Percentiles rank a stretch among this genome's conserved stretches.
phyloP scores from a whole-genome alignment of 371 early-diverging fungal genomes.

The Mortierella sp. region DNA sequence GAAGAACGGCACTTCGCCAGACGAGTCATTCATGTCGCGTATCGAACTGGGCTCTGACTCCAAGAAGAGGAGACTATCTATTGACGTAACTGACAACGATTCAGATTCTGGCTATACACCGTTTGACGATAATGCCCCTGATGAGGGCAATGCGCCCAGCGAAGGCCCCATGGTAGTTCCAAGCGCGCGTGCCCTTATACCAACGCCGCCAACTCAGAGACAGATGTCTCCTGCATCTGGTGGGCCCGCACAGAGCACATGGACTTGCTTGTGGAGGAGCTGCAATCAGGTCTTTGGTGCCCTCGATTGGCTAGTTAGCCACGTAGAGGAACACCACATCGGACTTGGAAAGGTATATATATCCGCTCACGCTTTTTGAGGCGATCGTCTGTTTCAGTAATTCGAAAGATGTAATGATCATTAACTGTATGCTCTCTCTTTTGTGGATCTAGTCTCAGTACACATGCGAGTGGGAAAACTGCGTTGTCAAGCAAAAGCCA shows the following conservation, averaged over 20 bases:
- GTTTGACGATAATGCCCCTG: slow-evolving; percentile 16
- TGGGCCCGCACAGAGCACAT: slow-evolving; percentile 41
- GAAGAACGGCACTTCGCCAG: slow-evolving; percentile 40
- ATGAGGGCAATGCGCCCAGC: not conserved
- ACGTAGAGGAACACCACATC: slow-evolving; percentile 52
- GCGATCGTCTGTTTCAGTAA: too few species aligned
- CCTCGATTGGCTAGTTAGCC: slow-evolving; percentile 52
- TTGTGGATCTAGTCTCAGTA: slow-evolving; percentile 42
- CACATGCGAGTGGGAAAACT: slow-evolving; percentile 57
- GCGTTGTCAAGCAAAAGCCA: slow-evolving; percentile 56
- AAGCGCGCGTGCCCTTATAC: not conserved
- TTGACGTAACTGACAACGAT: slow-evolving; percentile 36
- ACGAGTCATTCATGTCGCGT: slow-evolving; percentile 45
- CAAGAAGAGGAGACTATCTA: slow-evolving; percentile 49
- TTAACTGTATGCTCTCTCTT: not conserved
- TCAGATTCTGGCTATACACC: slow-evolving; percentile 29
- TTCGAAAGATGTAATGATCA: not conserved
- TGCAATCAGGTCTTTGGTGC: slow-evolving; percentile 55
- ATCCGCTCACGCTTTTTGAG: not conserved
- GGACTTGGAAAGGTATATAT: slow-evolving; percentile 51
- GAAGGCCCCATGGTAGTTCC: slow-evolving; percentile 19
- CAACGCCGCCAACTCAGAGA: slow-evolving; percentile 3
- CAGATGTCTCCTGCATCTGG: slow-evolving; percentile 12
- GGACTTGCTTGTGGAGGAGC: slow-evolving; percentile 57
- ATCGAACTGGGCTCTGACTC: slow-evolving; percentile 30